Conservation (phyloP, 352 stramenopile genomes). For the Phytopythium cucurbitacearum region DNA sequence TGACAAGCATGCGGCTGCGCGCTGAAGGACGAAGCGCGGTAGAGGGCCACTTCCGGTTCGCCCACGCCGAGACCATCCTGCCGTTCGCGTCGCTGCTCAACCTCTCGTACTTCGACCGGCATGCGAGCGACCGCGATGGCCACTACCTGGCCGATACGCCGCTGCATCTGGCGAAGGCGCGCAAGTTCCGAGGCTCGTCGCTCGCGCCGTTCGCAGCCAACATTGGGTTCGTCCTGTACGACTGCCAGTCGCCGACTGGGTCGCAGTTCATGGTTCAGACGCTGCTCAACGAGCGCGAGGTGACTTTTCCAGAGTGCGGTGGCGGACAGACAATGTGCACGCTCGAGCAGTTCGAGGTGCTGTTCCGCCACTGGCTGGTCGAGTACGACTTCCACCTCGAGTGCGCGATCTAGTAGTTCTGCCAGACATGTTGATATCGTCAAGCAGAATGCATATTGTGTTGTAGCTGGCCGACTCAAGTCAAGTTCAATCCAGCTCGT, state of each 20-base stretch:
- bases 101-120: constrained; percentile 62
- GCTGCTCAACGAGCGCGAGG: constrained; percentile 61
- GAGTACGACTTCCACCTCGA: constrained; percentile 63
- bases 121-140: constrained; percentile 43
- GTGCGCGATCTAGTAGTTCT: constrained; percentile 18
- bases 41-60: constrained; percentile 78
- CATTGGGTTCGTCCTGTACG: constrained; percentile 79
- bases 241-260: constrained; percentile 22
- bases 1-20: constrained; percentile 45
- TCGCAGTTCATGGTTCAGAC: constrained; percentile 42
- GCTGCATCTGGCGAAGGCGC: constrained; percentile 35
- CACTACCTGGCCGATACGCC: constrained; percentile 60
- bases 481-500: constrained; percentile 41
- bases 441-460: not conserved
- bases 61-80: constrained; percentile 80
- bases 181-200: constrained; percentile 52
- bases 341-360: constrained; percentile 44
- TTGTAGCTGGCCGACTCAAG: constrained; percentile 3
- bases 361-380: constrained; percentile 64
- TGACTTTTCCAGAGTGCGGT: constrained; percentile 47
- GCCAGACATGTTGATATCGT: not conserved
- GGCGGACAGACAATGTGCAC: constrained; percentile 33
- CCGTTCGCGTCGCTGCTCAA: constrained; percentile 72
- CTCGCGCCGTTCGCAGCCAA: constrained; percentile 76
- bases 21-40: constrained; percentile 27